Evolutionary conservation across 352 stramenopile species (phyloP).

Genomic region (Heterotrichella gracilis): DNA sequence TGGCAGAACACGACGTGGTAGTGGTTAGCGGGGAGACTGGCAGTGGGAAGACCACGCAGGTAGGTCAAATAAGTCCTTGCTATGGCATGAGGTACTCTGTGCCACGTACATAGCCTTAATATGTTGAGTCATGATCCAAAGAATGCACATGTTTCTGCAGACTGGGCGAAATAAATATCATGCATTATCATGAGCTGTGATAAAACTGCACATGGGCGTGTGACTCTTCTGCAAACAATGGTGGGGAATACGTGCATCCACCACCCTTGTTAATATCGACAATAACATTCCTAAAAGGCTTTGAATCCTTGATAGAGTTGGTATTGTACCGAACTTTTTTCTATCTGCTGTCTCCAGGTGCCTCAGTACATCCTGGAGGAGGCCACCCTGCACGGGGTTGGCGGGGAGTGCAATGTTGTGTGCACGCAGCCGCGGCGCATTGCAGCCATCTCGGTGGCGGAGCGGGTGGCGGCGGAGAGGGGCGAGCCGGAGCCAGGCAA

Average conservation of each 20-base stretch:
- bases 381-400: constrained; percentile 31
- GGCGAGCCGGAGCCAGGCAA: constrained; percentile 32
- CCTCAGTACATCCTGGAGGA: constrained; percentile 73
- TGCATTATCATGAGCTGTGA: too few species aligned
- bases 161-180: too few species aligned
- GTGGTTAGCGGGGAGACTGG: constrained; percentile 66
- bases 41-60: constrained; percentile 53
- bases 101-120: not conserved
- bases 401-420: constrained; percentile 52
- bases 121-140: too few species aligned
- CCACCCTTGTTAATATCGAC: too few species aligned
- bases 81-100: too few species aligned
- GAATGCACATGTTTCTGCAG: too few species aligned
- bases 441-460: constrained; percentile 61
- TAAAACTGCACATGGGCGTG: not conserved
- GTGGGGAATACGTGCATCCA: too few species aligned
- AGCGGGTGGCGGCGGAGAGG: constrained; percentile 59
- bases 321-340: too few species aligned
- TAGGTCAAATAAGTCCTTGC: too few species aligned
- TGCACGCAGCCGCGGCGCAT: constrained; percentile 70
- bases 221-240: not conserved
- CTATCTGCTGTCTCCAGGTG: too few species aligned
- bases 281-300: too few species aligned
- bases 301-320: too few species aligned
- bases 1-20: constrained; percentile 43